phyloP scores from a whole-genome alignment of 148 eudicot genomes.

The Drosera capensis region DNA sequence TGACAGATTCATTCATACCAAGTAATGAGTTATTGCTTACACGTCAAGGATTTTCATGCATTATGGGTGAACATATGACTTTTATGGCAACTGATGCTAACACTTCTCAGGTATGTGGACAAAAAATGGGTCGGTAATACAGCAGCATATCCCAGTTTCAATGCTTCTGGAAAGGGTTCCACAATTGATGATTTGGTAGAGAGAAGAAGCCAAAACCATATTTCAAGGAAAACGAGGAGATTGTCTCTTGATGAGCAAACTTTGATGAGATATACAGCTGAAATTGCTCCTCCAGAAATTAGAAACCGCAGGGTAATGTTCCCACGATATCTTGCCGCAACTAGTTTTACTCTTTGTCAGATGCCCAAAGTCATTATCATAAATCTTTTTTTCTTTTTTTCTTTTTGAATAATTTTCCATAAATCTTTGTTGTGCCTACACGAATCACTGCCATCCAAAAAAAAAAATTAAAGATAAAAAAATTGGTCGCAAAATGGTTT shows the following conservation, averaged over 20 bases:
- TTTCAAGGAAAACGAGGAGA: conserved; percentile 31
- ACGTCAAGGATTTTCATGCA: background rate
- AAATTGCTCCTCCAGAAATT: conserved; percentile 13
- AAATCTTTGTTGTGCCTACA: too few species aligned
- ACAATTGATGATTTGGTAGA: background rate
- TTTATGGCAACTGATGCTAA: background rate
- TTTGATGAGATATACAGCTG: conserved; percentile 12
- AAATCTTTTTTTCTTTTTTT: too few species aligned
- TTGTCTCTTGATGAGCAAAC: conserved; percentile 40
- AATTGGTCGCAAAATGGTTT: too few species aligned
- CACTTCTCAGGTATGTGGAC: conserved; percentile 31
- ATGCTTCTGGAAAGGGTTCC: conserved; percentile 5
- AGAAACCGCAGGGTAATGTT: conserved; percentile 32
- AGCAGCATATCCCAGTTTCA: conserved; percentile 12
- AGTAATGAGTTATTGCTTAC: conserved; percentile 46
- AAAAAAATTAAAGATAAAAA: too few species aligned
- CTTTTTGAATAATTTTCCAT: too few species aligned
- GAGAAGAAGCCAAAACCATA: conserved; percentile 3
- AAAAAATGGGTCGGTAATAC: conserved; percentile 31
- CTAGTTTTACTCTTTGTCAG: too few species aligned
- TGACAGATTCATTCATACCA: conserved; percentile 97
- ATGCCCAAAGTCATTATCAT: too few species aligned
- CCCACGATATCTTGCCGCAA: too few species aligned
- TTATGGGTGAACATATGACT: background rate
- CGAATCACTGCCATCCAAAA: too few species aligned